These are phyloP conservation scores for Forsythia viridissima DNA, from an alignment of 257 asterid species.

Conservation along the genomic window DNA sequence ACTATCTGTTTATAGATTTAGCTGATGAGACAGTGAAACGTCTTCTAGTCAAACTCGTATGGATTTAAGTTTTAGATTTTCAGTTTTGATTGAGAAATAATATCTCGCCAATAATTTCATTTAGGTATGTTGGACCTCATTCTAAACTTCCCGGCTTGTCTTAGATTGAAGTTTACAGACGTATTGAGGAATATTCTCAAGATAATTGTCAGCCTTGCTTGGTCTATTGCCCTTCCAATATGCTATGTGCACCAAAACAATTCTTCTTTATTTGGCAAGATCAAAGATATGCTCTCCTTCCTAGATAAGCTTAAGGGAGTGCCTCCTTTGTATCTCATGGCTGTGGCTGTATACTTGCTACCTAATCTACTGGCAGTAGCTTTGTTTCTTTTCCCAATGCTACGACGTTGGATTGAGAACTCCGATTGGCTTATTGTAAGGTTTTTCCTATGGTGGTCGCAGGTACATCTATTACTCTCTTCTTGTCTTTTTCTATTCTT, in stretches of 20 bases:
- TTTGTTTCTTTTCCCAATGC: slow-evolving; percentile 88
- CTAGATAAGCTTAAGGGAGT: slow-evolving; percentile 77
- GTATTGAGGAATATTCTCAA: slow-evolving; percentile 76
- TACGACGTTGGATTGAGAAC: slow-evolving; percentile 93
- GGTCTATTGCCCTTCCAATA: slow-evolving; percentile 77
- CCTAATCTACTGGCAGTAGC: slow-evolving; percentile 75
- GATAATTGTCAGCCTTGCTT: slow-evolving; percentile 76
- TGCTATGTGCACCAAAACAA: slow-evolving; percentile 63
- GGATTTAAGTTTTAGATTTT: background rate
- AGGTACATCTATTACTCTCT: slow-evolving; percentile 48
- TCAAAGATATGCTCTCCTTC: slow-evolving; percentile 51
- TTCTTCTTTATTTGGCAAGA: slow-evolving; percentile 39
- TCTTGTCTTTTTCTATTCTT: slow-evolving; percentile 22
- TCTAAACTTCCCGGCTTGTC: slow-evolving; percentile 89
- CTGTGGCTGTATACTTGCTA: slow-evolving; percentile 69
- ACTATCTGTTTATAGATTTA: background rate
- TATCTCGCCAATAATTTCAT: slow-evolving; percentile 21
- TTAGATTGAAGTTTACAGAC: slow-evolving; percentile 79
- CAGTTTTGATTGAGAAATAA: slow-evolving; percentile 22
- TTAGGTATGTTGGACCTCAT: slow-evolving; percentile 81
- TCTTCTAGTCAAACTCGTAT: slow-evolving; percentile 5
- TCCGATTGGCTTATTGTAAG: slow-evolving; percentile 90
- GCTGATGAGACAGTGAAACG: slow-evolving; percentile 8
- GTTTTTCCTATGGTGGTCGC: slow-evolving; percentile 98
- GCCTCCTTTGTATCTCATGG: slow-evolving; percentile 85